A percentile compares a stretch with the other conserved stretches of the same genome.
phyloP scores from a whole-genome alignment of 2,329 filamentous ascomycete species.

The Colletotrichum cereale region DNA sequence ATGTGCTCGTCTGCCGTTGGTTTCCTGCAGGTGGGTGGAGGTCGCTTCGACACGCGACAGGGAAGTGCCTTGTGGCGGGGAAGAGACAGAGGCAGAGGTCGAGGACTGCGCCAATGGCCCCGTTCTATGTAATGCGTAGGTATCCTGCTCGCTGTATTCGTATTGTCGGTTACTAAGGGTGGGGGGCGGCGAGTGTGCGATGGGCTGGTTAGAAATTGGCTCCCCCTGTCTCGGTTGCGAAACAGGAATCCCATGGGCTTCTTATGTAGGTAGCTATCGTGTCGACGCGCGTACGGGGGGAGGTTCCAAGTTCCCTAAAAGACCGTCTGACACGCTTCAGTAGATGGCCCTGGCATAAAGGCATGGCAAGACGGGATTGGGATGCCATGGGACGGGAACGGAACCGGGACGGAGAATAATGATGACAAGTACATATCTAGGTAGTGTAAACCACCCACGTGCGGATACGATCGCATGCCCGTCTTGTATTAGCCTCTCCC shows the following conservation, averaged over 20 bases:
- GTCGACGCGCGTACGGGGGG: background rate
- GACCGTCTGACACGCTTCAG: conserved; percentile 8
- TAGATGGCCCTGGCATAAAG: background rate
- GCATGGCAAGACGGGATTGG: background rate
- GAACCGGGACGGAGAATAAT: conserved; percentile 23
- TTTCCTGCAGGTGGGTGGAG: conserved; percentile 14
- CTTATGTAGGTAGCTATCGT: background rate
- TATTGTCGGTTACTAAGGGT: too few species aligned
- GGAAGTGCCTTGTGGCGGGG: background rate
- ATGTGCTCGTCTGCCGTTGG: conserved; percentile 16
- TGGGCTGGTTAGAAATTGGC: too few species aligned
- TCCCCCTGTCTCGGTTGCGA: background rate
- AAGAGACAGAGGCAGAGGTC: background rate
- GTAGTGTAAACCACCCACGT: too few species aligned
- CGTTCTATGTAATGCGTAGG: background rate
- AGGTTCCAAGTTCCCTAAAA: background rate
- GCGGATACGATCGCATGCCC: too few species aligned
- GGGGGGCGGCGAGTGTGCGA: background rate
- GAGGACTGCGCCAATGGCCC: background rate
- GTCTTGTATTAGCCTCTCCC: conserved; percentile 17
- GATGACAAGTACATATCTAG: conserved; percentile 6
- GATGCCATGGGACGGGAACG: background rate
- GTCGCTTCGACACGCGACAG: conserved; percentile 12
- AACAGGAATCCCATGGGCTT: background rate
- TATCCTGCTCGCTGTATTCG: background rate